Percentiles rank a stretch among this genome's conserved stretches.
Conservation (phyloP, 148 eudicot genomes). For the Camellia japonica region DNA sequence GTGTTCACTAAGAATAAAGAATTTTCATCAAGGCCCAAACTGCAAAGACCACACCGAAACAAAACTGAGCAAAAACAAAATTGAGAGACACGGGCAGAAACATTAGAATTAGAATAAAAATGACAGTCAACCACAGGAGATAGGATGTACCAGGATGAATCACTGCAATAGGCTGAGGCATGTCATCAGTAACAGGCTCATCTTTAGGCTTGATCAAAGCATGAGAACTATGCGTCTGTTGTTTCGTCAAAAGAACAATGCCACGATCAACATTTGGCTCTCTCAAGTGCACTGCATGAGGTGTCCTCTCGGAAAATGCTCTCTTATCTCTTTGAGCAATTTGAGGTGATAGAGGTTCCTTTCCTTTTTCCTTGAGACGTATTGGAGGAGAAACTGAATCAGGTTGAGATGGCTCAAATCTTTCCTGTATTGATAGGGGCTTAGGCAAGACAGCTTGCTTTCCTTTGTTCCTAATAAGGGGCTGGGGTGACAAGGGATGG, state of each 20-base stretch:
- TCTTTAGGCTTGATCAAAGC: conserved; percentile 64
- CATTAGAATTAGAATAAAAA: not conserved
- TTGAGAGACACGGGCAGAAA: not conserved
- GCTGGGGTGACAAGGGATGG: conserved; percentile 32
- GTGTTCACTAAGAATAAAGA: too few species aligned
- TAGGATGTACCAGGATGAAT: conserved; percentile 56
- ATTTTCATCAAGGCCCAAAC: too few species aligned
- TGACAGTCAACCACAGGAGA: not conserved
- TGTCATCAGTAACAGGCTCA: conserved; percentile 63
- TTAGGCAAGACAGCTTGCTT: conserved; percentile 47
- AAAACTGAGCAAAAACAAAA: too few species aligned
- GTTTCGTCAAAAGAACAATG: conserved; percentile 19
- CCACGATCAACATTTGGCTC: conserved; percentile 41
- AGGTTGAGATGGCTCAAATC: conserved; percentile 13
- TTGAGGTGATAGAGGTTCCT: conserved; percentile 36
- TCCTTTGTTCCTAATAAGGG: conserved; percentile 54
- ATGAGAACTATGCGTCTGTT: conserved; percentile 24
- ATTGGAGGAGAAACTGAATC: conserved; percentile 16
- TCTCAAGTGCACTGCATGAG: conserved; percentile 36
- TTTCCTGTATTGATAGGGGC: conserved; percentile 15
- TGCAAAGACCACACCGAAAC: too few species aligned
- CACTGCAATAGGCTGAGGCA: conserved; percentile 53
- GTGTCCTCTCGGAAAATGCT: conserved; percentile 28
- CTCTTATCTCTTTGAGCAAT: conserved; percentile 27
- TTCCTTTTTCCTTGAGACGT: conserved; percentile 52